Conservation (phyloP, 2,329 filamentous ascomycete species). For the Fusarium oligoseptatum region DNA sequence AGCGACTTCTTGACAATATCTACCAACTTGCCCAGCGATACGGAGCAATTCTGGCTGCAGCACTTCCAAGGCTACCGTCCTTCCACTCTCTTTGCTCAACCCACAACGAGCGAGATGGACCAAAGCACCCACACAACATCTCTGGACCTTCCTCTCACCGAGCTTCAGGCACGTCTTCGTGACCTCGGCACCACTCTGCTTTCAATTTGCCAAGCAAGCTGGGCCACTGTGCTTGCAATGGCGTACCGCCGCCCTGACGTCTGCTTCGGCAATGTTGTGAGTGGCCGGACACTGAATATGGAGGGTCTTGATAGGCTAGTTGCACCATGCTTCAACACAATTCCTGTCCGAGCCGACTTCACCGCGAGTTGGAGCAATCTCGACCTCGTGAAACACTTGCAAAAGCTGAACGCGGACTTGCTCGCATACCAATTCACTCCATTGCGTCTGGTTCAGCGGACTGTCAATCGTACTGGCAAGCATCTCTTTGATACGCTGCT, state of each 20-base stretch:
- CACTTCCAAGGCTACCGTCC: conserved; percentile 66
- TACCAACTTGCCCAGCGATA: conserved; percentile 59
- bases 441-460: conserved; percentile 76
- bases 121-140: conserved; percentile 48
- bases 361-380: conserved; percentile 62
- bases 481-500: conserved; percentile 85
- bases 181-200: conserved; percentile 72
- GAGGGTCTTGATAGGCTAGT: conserved; percentile 78
- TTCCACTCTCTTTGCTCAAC: conserved; percentile 43
- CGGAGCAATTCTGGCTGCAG: conserved; percentile 75
- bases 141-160: conserved; percentile 55
- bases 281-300: conserved; percentile 77
- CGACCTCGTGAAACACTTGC: conserved; percentile 71
- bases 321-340: conserved; percentile 93
- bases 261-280: conserved; percentile 90
- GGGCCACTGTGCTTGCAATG: conserved; percentile 74
- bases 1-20: conserved; percentile 74
- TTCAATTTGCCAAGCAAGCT: conserved; percentile 78
- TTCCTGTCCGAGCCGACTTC: conserved; percentile 76
- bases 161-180: conserved; percentile 64
- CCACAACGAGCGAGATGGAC: conserved; percentile 35
- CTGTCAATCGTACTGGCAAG: conserved; percentile 55
- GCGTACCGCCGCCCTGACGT: conserved; percentile 72
- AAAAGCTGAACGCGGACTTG: conserved; percentile 71
- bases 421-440: conserved; percentile 81